Conservation (phyloP, 768 basidiomycete species). For the Tulasnella sp. region DNA sequence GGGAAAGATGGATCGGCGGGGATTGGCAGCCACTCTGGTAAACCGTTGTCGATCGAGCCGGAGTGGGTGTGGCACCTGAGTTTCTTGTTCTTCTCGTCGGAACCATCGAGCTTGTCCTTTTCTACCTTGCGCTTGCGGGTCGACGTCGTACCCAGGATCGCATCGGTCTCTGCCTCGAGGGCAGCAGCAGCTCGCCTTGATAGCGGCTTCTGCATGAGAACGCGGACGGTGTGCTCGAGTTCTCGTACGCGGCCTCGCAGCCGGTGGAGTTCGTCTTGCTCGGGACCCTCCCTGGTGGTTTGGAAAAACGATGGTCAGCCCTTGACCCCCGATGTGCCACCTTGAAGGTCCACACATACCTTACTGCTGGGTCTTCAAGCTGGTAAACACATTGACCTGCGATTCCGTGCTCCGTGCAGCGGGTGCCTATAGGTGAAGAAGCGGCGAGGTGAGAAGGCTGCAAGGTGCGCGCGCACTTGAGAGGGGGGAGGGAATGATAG, state of each 20-base stretch:
- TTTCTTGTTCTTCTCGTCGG: slow-evolving; percentile 13
- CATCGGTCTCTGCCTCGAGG: slow-evolving; percentile 25
- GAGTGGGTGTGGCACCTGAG: slow-evolving; percentile 14
- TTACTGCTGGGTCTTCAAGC: slow-evolving; percentile 22
- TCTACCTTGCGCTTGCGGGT: slow-evolving; percentile 26
- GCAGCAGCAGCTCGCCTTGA: slow-evolving; percentile 24
- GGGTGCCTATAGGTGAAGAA: slow-evolving; percentile 21
- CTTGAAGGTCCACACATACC: slow-evolving; percentile 11
- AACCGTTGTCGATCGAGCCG: neutral
- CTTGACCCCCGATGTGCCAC: neutral
- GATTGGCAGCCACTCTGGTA: slow-evolving; percentile 17
- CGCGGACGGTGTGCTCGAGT: slow-evolving; percentile 25
- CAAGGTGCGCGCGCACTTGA: slow-evolving; percentile 32
- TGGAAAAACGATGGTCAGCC: slow-evolving; percentile 2
- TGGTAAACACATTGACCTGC: slow-evolving; percentile 26
- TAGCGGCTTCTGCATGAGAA: slow-evolving; percentile 26
- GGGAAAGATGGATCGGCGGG: slow-evolving; percentile 18
- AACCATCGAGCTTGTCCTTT: slow-evolving; percentile 17
- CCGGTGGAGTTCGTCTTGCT: slow-evolving; percentile 25
- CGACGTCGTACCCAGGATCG: slow-evolving; percentile 23
- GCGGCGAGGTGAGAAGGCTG: slow-evolving; percentile 7
- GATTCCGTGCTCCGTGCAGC: slow-evolving; percentile 25
- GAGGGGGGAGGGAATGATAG: too few relatives aligned
- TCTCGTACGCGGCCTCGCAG: slow-evolving; percentile 24
- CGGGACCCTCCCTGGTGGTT: slow-evolving; percentile 22